A percentile compares a stretch with the other conserved stretches of the same genome.
Evolutionary conservation across 2,329 filamentous ascomycete species (phyloP).

Genomic region (Tolypocladium endophyticum): DNA sequence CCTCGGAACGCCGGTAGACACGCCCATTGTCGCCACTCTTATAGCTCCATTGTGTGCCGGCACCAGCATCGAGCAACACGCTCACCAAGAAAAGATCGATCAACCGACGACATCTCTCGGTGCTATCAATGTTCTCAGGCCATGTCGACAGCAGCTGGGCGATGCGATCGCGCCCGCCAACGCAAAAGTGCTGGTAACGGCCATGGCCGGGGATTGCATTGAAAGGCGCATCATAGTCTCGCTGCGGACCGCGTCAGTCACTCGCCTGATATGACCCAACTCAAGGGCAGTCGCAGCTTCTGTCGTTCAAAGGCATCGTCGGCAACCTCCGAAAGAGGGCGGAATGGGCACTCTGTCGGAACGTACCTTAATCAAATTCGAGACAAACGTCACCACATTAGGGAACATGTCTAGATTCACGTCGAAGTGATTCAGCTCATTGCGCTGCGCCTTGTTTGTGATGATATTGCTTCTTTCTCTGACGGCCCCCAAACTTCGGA

Average conservation of each 20-base stretch:
- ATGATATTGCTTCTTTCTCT: slow-evolving; percentile 68
- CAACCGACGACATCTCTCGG: slow-evolving; percentile 63
- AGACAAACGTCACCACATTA: slow-evolving; percentile 76
- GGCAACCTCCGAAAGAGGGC: background rate
- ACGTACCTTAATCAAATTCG: slow-evolving; percentile 86
- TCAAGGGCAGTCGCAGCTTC: too few relatives aligned
- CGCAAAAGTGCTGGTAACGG: slow-evolving; percentile 73
- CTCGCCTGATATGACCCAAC: background rate
- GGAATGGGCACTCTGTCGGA: background rate
- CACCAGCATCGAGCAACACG: slow-evolving; percentile 76
- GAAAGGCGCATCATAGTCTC: slow-evolving; percentile 46
- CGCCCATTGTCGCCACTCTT: slow-evolving; percentile 82
- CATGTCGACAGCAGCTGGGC: slow-evolving; percentile 61
- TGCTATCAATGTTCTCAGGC: slow-evolving; percentile 56
- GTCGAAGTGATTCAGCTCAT: slow-evolving; percentile 75
- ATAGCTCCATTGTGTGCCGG: slow-evolving; percentile 85
- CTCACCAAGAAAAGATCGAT: slow-evolving; percentile 72
- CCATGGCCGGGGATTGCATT: slow-evolving; percentile 72
- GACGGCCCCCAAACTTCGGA: slow-evolving; percentile 81
- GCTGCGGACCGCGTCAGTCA: slow-evolving; percentile 17
- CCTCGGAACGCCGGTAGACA: slow-evolving; percentile 76
- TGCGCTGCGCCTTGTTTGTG: slow-evolving; percentile 64
- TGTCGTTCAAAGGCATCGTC: background rate
- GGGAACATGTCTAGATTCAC: slow-evolving; percentile 78
- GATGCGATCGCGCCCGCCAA: slow-evolving; percentile 66